Percentiles rank a stretch among this genome's conserved stretches.
Evolutionary conservation across 2,329 filamentous ascomycete genomes (phyloP).

Genomic region (Anthostomella pinea): DNA sequence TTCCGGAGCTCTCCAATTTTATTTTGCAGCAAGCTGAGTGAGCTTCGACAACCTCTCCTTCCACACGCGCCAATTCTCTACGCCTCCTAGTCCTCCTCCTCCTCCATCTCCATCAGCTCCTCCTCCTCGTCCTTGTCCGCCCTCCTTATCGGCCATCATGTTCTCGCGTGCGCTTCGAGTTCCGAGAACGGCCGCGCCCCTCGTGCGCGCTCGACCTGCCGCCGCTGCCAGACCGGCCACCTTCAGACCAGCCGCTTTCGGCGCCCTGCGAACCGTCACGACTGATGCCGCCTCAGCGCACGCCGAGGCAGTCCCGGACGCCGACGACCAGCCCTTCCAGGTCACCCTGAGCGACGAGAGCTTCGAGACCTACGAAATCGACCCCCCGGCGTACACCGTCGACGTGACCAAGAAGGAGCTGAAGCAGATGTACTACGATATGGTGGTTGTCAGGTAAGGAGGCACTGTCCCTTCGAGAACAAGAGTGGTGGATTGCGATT

Average conservation of each 20-base stretch:
- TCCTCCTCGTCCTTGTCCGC: no score
- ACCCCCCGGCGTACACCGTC: constrained; percentile 90
- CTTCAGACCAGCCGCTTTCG: constrained; percentile 44
- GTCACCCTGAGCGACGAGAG: constrained; percentile 95
- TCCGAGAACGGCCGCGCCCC: constrained; percentile 56
- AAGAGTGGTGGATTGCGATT: background rate
- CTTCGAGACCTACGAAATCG: constrained; percentile 99
- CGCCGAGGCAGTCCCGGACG: constrained; percentile 62
- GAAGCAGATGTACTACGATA: constrained; percentile 98
- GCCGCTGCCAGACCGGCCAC: constrained; percentile 35
- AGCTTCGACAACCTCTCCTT: constrained; percentile 4
- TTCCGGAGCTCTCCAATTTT: constrained; percentile 23
- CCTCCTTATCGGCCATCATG: constrained; percentile 47
- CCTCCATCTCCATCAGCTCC: constrained; percentile 2
- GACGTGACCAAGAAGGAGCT: constrained; percentile 95
- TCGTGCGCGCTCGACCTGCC: constrained; percentile 43
- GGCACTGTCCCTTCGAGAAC: background rate
- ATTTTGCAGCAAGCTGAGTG: background rate
- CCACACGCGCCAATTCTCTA: no score
- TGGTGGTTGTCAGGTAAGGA: constrained; percentile 86
- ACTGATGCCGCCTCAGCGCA: constrained; percentile 93
- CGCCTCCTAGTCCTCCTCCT: constrained; percentile 2
- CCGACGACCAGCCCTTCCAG: constrained; percentile 86
- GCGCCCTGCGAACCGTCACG: constrained; percentile 74
- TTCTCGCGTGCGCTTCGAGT: constrained; percentile 68